Evolutionary conservation across 495 filamentous ascomycete species (phyloP).

Genomic region (Stereocaulon alpinum): DNA sequence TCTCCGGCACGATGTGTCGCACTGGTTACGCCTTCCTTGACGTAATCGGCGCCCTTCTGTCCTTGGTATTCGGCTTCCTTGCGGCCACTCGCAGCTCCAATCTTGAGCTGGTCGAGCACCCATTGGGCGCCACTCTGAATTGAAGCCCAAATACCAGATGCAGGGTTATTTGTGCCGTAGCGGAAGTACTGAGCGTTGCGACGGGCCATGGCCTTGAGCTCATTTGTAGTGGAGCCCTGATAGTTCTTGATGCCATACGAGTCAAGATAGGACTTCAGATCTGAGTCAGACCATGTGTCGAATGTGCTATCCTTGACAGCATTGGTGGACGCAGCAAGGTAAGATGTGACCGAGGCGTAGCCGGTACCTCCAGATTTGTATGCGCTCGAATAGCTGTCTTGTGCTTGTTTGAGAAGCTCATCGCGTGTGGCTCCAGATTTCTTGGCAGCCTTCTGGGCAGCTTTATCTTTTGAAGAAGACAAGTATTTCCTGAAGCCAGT

Average conservation of each 20-base stretch:
- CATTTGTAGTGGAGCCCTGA: slow-evolving; percentile 56
- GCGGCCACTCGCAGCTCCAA: slow-evolving; percentile 54
- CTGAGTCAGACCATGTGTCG: slow-evolving; percentile 71
- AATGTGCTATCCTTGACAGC: slow-evolving; percentile 60
- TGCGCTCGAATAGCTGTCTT: slow-evolving; percentile 58
- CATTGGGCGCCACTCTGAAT: slow-evolving; percentile 50
- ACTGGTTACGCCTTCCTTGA: slow-evolving; percentile 24
- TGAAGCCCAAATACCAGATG: slow-evolving; percentile 54
- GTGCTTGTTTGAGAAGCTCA: slow-evolving; percentile 60
- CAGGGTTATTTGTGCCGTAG: slow-evolving; percentile 60
- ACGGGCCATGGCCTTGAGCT: slow-evolving; percentile 56
- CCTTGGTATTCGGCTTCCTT: slow-evolving; percentile 42
- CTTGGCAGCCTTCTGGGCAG: slow-evolving; percentile 46
- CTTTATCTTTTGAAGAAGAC: slow-evolving; percentile 54
- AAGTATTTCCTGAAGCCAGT: slow-evolving; percentile 51
- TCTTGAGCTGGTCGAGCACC: slow-evolving; percentile 47
- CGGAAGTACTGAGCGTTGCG: slow-evolving; percentile 66
- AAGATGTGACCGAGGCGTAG: slow-evolving; percentile 66
- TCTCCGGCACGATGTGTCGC: slow-evolving; percentile 25
- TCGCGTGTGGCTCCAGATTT: slow-evolving; percentile 59
- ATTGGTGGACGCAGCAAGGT: slow-evolving; percentile 57
- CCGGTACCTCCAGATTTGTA: slow-evolving; percentile 55
- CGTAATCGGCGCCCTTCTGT: slow-evolving; percentile 38
- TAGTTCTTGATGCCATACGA: slow-evolving; percentile 67
- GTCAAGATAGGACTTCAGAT: slow-evolving; percentile 73